phyloP scores from a whole-genome alignment of 2,329 filamentous ascomycete genomes.

The Colletotrichum nymphaeae region DNA sequence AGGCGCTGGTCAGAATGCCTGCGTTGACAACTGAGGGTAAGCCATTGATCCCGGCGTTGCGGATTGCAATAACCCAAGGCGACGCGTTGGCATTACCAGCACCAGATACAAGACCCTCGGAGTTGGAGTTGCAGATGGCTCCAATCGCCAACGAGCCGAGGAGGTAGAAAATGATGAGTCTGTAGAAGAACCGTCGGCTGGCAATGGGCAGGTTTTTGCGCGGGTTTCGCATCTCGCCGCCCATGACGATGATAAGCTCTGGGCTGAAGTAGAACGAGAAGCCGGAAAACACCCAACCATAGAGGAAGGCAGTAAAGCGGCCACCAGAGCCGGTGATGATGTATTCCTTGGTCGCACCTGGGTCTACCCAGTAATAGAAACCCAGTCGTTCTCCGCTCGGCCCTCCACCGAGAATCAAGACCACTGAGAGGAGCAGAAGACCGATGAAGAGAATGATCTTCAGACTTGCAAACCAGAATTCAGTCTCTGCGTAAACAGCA shows the following conservation, averaged over 20 bases:
- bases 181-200: constrained; percentile 40
- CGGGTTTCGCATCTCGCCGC: constrained; percentile 52
- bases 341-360: constrained; percentile 29
- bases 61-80: constrained; percentile 61
- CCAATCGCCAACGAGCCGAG: constrained; percentile 63
- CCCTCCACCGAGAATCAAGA: constrained; percentile 27
- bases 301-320: constrained; percentile 35
- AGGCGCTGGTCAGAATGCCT: constrained; percentile 62
- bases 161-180: constrained; percentile 54
- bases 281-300: constrained; percentile 38
- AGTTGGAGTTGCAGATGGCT: constrained; percentile 64
- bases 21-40: constrained; percentile 67
- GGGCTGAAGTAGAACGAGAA: constrained; percentile 40
- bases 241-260: constrained; percentile 37
- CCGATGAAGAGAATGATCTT: constrained; percentile 66
- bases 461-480: constrained; percentile 66
- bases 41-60: constrained; percentile 62
- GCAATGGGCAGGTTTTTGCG: constrained; percentile 50
- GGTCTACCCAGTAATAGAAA: constrained; percentile 33
- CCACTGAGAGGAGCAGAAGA: constrained; percentile 63
- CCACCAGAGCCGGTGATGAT: constrained; percentile 38
- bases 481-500: constrained; percentile 62
- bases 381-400: constrained; percentile 38
- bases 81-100: constrained; percentile 51
- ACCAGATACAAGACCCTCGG: constrained; percentile 49